A percentile compares a stretch with the other conserved stretches of the same genome.
Evolutionary conservation across 129 eudicot species (phyloP).

Genomic region (Silybum marianum): DNA sequence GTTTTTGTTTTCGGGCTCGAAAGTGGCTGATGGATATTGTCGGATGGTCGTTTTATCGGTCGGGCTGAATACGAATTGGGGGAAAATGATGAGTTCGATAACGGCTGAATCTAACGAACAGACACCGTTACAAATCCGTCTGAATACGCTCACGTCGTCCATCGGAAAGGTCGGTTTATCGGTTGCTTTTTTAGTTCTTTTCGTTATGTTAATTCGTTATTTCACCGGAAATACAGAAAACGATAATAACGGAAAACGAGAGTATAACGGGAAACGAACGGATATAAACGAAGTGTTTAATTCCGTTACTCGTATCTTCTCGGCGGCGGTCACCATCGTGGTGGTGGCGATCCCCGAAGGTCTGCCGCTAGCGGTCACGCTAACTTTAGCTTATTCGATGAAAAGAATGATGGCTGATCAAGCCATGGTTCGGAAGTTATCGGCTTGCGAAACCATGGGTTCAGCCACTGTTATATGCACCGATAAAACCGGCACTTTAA

Average conservation of each 20-base stretch:
- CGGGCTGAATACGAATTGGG: slow-evolving; percentile 82
- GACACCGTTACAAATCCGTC: slow-evolving; percentile 75
- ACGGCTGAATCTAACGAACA: slow-evolving; percentile 56
- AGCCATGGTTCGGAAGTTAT: slow-evolving; percentile 86
- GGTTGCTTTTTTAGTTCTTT: slow-evolving; percentile 71
- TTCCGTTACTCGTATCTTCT: slow-evolving; percentile 63
- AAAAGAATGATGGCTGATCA: slow-evolving; percentile 91
- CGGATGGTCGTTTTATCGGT: slow-evolving; percentile 73
- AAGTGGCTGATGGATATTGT: slow-evolving; percentile 74
- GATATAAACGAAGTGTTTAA: slow-evolving; percentile 43
- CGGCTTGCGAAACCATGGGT: slow-evolving; percentile 97
- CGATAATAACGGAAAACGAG: slow-evolving; percentile 39
- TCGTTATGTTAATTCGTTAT: slow-evolving; percentile 65
- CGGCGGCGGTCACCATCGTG: slow-evolving; percentile 83
- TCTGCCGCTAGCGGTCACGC: slow-evolving; percentile 78
- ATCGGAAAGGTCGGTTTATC: slow-evolving; percentile 81
- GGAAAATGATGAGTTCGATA: slow-evolving; percentile 83
- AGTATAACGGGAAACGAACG: slow-evolving; percentile 44
- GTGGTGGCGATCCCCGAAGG: slow-evolving; percentile 96
- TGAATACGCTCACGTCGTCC: slow-evolving; percentile 66
- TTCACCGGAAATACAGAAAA: slow-evolving; percentile 72
- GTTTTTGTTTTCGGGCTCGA: slow-evolving; percentile 76
- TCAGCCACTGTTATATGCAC: slow-evolving; percentile 89
- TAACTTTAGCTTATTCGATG: slow-evolving; percentile 90
- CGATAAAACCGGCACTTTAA: slow-evolving; percentile 85